Percentiles rank a stretch among this genome's conserved stretches.
These are phyloP conservation scores for Vinca minor DNA, from an alignment of 257 asterid genomes.

Conservation along the genomic window DNA sequence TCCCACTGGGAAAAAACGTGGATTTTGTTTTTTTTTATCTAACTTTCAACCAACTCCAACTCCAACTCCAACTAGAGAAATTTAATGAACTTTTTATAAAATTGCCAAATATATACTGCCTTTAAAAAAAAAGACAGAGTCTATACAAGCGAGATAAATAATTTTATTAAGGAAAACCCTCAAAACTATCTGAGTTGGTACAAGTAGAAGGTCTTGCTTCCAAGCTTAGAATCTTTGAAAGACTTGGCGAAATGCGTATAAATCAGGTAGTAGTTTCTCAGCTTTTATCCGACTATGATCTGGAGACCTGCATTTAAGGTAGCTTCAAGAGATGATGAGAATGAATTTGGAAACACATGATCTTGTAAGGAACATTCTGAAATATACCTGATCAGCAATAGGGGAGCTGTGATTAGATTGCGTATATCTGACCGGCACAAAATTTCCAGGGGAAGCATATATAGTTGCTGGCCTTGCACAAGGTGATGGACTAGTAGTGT, in stretches of 20 bases:
- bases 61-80: no score
- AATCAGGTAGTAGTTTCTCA: not conserved
- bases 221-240: not conserved
- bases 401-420: conserved; percentile 20
- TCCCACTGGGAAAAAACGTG: no score
- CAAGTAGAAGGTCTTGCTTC: no score
- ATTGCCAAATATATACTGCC: no score
- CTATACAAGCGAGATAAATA: no score
- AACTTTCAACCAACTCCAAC: no score
- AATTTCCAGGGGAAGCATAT: conserved; percentile 24
- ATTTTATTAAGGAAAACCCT: no score
- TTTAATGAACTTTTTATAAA: no score
- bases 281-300: not conserved
- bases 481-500: conserved; percentile 27
- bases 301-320: conserved; percentile 5
- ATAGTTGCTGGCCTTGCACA: conserved; percentile 14
- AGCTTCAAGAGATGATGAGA: not conserved
- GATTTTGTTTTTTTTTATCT: no score
- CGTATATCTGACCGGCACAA: conserved; percentile 11
- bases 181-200: no score
- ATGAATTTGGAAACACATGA: not conserved
- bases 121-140: no score
- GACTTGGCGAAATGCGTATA: not conserved
- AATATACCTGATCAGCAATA: conserved; percentile 26
- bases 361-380: not conserved